These are phyloP conservation scores for Phytopythium litorale DNA, from an alignment of 352 stramenopile genomes.

Conservation along the genomic window DNA sequence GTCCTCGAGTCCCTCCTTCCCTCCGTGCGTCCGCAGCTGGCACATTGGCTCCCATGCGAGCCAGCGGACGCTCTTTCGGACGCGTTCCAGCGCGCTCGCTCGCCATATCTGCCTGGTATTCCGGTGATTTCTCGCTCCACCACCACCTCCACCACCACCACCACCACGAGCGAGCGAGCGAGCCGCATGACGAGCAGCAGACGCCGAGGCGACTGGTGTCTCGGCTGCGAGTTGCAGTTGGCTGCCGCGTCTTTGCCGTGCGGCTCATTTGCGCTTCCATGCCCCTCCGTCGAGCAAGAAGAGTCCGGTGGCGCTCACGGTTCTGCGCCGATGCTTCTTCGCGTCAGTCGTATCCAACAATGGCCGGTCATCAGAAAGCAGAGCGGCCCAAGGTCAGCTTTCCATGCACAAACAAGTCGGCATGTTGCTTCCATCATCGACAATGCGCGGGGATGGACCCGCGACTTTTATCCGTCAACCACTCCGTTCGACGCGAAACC, in stretches of 20 bases:
- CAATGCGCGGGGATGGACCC: not conserved
- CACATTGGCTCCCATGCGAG: not conserved
- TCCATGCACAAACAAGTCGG: too few relatives aligned
- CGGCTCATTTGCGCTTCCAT: slow-evolving; percentile 1
- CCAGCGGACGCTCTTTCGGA: not conserved
- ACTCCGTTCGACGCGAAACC: not conserved
- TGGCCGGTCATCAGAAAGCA: slow-evolving; percentile 1
- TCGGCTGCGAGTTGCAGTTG: not conserved
- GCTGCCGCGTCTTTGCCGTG: not conserved
- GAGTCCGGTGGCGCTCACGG: not conserved
- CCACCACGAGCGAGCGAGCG: too few relatives aligned
- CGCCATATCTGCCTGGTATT: not conserved
- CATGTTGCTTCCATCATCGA: not conserved
- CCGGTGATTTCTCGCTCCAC: not conserved
- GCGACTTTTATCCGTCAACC: not conserved
- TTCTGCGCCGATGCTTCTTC: not conserved
- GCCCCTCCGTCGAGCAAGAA: not conserved
- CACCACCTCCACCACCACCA: too few relatives aligned
- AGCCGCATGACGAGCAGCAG: too few relatives aligned
- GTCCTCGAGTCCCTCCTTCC: not conserved
- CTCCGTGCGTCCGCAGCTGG: not conserved
- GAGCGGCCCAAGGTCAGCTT: not conserved
- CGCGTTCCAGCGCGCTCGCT: not conserved
- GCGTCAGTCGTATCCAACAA: not conserved
- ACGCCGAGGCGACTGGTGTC: not conserved